Evolutionary conservation across 2,329 filamentous ascomycete species (phyloP), one percentile per base, ranked within the genome.

Genomic region (Clarireedia homoeocarpa): DNA sequence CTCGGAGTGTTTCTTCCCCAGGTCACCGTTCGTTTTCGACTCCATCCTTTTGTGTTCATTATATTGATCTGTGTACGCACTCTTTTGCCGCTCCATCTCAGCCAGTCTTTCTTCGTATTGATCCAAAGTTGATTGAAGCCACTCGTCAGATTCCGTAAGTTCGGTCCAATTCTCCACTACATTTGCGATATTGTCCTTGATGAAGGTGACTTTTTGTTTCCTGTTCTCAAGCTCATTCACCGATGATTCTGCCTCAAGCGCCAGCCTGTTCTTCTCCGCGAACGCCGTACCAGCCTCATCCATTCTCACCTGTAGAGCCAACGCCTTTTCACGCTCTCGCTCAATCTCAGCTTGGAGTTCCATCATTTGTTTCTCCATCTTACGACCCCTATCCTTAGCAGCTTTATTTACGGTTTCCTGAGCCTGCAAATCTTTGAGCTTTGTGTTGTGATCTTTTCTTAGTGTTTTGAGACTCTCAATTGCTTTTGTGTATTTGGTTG

Each of bases 401-500:
- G 81, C 75, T 70, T 94, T 94, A 62, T 88, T 84, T 61, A 91
- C 82, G 42, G 84, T 78, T 68, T 96, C 89, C 58, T 87, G 80
- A 45, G 86, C 82, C 66, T 89, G 89, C 56, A 87, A 79, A 59
- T 85, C 82, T 15, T 76, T 80, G 9, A 97, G 78, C 59, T 92
- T 81, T 61, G 88, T 84, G 38, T 85, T 86, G 62, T 95, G 86
- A 62, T 85, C 86, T 73, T 97, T 99, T 40, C 86, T 81, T 50
- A 97, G 77, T 9, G 84, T 71, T 68, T 95, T 96, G 69, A 99
- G 88, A 70, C 95, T 96, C 47, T 96, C 91, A 58, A 99, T 95
- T 17, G 91, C 94, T 67, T 96, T 96, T 36, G 91, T 96, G 71
- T 97, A 99, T 70, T 96, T 96, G 72, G 89, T 78, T 1, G 94